Conservation (phyloP, 768 basidiomycete genomes). For the Termitomyces sp. region DNA sequence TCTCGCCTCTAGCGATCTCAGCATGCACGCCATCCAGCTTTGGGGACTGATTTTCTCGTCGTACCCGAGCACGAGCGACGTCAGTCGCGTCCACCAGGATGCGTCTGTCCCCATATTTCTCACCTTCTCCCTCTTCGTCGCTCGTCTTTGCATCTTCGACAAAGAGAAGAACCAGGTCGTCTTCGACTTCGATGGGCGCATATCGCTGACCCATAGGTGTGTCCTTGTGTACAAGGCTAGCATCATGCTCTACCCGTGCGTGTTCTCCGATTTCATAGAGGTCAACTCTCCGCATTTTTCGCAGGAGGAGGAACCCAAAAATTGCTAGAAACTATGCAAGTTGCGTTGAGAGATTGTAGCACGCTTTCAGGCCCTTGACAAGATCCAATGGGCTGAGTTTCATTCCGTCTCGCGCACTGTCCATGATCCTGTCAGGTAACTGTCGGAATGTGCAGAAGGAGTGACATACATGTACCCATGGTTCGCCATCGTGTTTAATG, state of each 20-base stretch:
- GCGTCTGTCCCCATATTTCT: background rate
- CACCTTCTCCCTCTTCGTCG: background rate
- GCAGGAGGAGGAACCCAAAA: background rate
- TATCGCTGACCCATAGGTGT: background rate
- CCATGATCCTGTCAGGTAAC: background rate
- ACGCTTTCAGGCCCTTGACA: background rate
- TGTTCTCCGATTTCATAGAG: background rate
- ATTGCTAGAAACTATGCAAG: background rate
- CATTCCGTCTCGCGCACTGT: background rate
- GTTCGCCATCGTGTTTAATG: slow-evolving; percentile 69
- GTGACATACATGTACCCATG: slow-evolving; percentile 23
- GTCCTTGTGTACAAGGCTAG: background rate
- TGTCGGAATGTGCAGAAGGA: too few relatives aligned
- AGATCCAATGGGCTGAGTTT: background rate
- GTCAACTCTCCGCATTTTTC: background rate
- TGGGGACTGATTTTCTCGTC: background rate
- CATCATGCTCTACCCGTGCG: background rate
- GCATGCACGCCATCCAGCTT: background rate
- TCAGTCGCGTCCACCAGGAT: background rate
- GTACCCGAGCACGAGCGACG: background rate
- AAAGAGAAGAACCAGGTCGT: background rate
- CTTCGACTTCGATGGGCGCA: background rate
- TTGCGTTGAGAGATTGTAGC: background rate
- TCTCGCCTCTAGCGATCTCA: background rate
- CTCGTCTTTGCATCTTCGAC: background rate